These are phyloP conservation scores for Scedosporium minutisporum DNA, from an alignment of 2,329 filamentous ascomycete species.

Conservation along the genomic window DNA sequence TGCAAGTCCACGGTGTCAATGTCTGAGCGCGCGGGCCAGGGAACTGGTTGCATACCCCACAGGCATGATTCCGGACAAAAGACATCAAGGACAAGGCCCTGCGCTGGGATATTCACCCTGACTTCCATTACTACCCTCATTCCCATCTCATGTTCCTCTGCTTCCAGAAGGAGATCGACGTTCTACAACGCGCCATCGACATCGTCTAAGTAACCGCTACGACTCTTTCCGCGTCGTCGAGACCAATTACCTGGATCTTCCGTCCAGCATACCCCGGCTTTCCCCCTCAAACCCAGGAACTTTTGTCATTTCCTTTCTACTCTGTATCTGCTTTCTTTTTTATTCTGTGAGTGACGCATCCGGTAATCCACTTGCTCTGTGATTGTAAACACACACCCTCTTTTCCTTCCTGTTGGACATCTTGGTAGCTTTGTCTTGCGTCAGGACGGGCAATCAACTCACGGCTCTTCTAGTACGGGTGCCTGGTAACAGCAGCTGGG, in stretches of 20 bases:
- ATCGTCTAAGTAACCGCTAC: neutral
- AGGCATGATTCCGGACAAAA: neutral
- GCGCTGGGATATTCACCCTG: neutral
- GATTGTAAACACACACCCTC: no score
- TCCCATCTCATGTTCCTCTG: no score
- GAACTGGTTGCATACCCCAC: neutral
- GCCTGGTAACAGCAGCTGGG: neutral
- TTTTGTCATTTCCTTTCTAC: neutral
- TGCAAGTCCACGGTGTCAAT: neutral
- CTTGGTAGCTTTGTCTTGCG: no score
- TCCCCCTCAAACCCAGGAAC: neutral
- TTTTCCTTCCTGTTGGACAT: no score
- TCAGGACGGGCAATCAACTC: no score
- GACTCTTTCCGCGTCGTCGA: neutral
- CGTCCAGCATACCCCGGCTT: neutral
- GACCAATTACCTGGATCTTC: neutral
- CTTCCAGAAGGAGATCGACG: neutral
- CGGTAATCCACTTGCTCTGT: no score
- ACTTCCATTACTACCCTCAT: neutral
- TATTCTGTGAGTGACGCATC: neutral
- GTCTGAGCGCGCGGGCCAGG: neutral
- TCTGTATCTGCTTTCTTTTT: neutral
- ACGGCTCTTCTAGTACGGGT: neutral
- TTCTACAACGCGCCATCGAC: constrained; percentile 1
- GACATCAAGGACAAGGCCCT: neutral